phyloP scores from a whole-genome alignment of 139 green algal species.

The Haematococcus lacustris region DNA sequence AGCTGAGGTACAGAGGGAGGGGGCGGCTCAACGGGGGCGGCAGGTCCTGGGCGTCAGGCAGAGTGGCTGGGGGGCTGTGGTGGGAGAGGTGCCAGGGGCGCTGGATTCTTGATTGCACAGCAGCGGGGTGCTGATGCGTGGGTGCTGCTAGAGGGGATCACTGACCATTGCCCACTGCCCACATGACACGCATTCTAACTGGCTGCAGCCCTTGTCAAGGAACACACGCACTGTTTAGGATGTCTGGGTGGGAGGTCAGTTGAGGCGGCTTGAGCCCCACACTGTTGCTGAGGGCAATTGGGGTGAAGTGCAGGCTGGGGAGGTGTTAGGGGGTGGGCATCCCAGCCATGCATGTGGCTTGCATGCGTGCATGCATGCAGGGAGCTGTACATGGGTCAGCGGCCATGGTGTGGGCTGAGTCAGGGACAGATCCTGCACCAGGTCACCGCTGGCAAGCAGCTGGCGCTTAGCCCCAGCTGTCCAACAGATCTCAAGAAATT shows the following conservation, averaged over 20 bases:
- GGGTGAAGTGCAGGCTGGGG: neutral
- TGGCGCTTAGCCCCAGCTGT: constrained; percentile 15
- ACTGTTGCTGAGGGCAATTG: constrained; percentile 21
- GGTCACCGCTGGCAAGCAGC: constrained; percentile 22
- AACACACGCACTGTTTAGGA: neutral
- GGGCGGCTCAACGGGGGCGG: too few relatives aligned
- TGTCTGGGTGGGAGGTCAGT: neutral
- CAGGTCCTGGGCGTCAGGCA: neutral
- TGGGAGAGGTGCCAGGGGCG: too few relatives aligned
- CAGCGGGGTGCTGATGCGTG: too few relatives aligned
- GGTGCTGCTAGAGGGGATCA: neutral
- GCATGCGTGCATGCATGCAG: constrained; percentile 20
- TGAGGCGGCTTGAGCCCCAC: neutral
- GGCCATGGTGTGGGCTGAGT: constrained; percentile 38
- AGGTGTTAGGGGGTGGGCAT: too few relatives aligned
- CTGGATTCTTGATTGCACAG: too few relatives aligned
- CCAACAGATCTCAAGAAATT: constrained; percentile 17
- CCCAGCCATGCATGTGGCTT: constrained; percentile 26
- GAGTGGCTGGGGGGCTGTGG: too few relatives aligned
- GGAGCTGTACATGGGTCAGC: constrained; percentile 54
- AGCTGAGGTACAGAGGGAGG: neutral
- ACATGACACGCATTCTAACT: neutral
- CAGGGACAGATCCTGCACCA: constrained; percentile 44
- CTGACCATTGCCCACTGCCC: neutral
- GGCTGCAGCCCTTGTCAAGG: neutral